Percentiles rank a stretch among this genome's conserved stretches.
These are phyloP conservation scores for Neurospora sp. DNA, from an alignment of 2,329 filamentous ascomycete species.

Conservation along the genomic window DNA sequence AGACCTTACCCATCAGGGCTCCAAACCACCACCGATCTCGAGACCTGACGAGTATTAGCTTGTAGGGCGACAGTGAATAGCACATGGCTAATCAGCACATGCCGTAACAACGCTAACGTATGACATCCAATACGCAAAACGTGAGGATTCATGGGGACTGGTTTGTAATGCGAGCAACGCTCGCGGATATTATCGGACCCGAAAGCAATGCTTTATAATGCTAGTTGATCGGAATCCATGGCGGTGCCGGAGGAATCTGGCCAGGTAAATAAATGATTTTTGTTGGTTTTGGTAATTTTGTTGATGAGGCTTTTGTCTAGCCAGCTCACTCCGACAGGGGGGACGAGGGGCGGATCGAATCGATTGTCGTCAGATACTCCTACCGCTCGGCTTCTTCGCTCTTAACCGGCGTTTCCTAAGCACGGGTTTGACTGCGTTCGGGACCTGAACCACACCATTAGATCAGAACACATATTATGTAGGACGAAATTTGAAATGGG, in stretches of 20 bases:
- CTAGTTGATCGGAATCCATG: slow-evolving; percentile 41
- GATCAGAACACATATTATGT: slow-evolving; percentile 53
- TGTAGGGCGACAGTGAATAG: slow-evolving; percentile 66
- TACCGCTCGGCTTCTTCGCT: slow-evolving; percentile 31
- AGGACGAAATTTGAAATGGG: slow-evolving; percentile 26
- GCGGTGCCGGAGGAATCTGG: slow-evolving; percentile 43
- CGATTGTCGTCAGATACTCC: slow-evolving; percentile 33
- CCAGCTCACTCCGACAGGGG: slow-evolving; percentile 37
- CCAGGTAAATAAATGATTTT: slow-evolving; percentile 33
- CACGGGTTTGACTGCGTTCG: slow-evolving; percentile 61
- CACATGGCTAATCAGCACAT: slow-evolving; percentile 40
- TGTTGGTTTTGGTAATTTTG: slow-evolving; percentile 46
- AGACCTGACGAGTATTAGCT: slow-evolving; percentile 52
- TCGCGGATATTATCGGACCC: slow-evolving; percentile 59
- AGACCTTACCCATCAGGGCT: neutral
- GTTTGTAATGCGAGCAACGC: slow-evolving; percentile 61
- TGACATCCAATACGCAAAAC: slow-evolving; percentile 54
- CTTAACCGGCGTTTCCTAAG: slow-evolving; percentile 40
- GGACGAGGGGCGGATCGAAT: slow-evolving; percentile 38
- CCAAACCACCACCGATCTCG: neutral
- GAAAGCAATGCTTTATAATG: slow-evolving; percentile 48
- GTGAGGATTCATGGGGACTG: slow-evolving; percentile 67
- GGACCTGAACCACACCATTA: slow-evolving; percentile 55
- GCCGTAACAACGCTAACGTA: slow-evolving; percentile 56
- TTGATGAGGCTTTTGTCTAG: slow-evolving; percentile 38